Evolutionary conservation across 1,284 basidiomycete species (phyloP), one percentile per base, ranked within the genome.

Genomic region (Ustilago lituana): DNA sequence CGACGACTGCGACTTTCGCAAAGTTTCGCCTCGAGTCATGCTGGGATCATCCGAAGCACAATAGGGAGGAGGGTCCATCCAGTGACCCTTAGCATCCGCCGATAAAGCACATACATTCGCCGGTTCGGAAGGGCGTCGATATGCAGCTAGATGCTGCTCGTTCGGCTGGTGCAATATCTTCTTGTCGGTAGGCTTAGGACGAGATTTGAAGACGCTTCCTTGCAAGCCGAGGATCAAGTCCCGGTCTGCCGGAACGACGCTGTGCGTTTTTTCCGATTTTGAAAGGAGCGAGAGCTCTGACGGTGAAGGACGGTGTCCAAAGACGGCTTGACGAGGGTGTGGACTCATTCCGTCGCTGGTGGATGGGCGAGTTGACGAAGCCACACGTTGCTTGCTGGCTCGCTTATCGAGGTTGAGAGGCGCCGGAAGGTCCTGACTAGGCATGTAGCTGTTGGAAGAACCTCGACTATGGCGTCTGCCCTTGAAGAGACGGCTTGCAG

Each of bases 401-500:
- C 40, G 17, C 24, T 43, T 50, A 14, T 46, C 43, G 10, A 38
- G 20, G 31, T 37, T n/a, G 14, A 39, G 22, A 10, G 35, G 37
- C 1, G 31, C 6, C 1, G 32, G 37, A 5, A 31, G 20, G 5
- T 48, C 39, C 4, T 12, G 5, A 17, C 29, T 39, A 11, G 26
- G 15, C 8, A 35, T 27, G 4, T 35, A 5, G 35, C 29, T 37
- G 29, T 12, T 31, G n/a, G 57, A 60, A 20, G 56, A 26, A 1
- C 23, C 49, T 11, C 54, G 35, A 24, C 56, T 59, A 38, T 56
- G 50, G 14, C 49, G 47, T 27, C 26, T 60, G 20, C 27, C 44
- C 27, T 70, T 59, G 57, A 65, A 64, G 17, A 69, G 41, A 17
- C 60, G 55, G 41, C 60, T 64, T 7, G 66, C 60, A 12, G 60